phyloP scores from a whole-genome alignment of 2,329 filamentous ascomycete genomes.

The Phyllosticta citriasiana region DNA sequence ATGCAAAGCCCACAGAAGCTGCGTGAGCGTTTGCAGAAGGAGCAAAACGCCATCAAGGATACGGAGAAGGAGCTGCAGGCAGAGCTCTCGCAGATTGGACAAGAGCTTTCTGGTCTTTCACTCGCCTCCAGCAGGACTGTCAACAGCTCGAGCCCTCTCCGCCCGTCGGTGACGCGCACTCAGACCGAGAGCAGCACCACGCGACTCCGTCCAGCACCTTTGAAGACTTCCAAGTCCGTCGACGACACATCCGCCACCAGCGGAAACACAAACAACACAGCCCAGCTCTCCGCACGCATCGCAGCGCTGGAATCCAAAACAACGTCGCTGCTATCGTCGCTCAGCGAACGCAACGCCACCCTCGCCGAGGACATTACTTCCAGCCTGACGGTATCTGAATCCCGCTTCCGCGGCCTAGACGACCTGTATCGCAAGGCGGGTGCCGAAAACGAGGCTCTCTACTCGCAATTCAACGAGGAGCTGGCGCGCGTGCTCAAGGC shows the following conservation, averaged over 20 bases:
- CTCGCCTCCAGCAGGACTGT: neutral
- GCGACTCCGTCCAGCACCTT: conserved; percentile 8
- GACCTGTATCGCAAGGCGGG: conserved; percentile 80
- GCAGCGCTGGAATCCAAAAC: conserved; percentile 50
- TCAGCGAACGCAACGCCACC: conserved; percentile 24
- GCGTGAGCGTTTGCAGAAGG: conserved; percentile 73
- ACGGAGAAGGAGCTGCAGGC: conserved; percentile 55
- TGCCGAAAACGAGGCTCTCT: conserved; percentile 86
- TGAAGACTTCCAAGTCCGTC: conserved; percentile 4
- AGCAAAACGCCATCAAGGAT: conserved; percentile 63
- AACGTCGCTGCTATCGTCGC: neutral
- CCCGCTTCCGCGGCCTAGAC: conserved; percentile 71
- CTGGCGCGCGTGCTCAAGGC: conserved; percentile 60
- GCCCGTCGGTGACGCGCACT: neutral
- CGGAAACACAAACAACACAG: conserved; percentile 17
- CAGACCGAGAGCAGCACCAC: conserved; percentile 8
- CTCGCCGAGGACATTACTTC: conserved; percentile 63
- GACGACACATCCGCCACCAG: conserved; percentile 10
- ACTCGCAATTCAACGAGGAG: conserved; percentile 87
- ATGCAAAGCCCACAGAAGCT: conserved; percentile 57
- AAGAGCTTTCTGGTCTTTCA: conserved; percentile 56
- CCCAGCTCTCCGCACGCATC: conserved; percentile 48
- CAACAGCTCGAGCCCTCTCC: neutral
- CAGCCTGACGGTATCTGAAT: conserved; percentile 63
- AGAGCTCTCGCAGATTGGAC: conserved; percentile 69